Percentiles rank a stretch among this genome's conserved stretches.
These are phyloP conservation scores for Panicum virgatum DNA, from an alignment of 202 grass and related monocot species.

Conservation along the genomic window DNA sequence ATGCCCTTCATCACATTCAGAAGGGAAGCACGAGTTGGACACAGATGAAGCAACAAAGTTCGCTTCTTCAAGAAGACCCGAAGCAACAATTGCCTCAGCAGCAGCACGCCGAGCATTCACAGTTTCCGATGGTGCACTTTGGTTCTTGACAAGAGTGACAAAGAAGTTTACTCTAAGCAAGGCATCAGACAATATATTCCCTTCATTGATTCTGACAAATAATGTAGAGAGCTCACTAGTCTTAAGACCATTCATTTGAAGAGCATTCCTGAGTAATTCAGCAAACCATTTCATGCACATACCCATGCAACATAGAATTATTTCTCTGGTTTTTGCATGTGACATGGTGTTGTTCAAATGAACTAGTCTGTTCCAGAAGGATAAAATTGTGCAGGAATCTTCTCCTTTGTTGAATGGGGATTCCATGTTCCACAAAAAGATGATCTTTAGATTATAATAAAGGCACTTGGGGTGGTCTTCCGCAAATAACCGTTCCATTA, in stretches of 20 bases:
- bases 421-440: slow-evolving; percentile 79
- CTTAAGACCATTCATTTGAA: slow-evolving; percentile 39
- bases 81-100: slow-evolving; percentile 79
- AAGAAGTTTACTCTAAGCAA: slow-evolving; percentile 60
- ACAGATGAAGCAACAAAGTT: slow-evolving; percentile 50
- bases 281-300: slow-evolving; percentile 81
- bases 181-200: slow-evolving; percentile 39
- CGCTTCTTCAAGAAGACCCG: slow-evolving; percentile 73
- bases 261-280: slow-evolving; percentile 46
- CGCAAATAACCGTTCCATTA: slow-evolving; percentile 63
- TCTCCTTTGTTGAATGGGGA: slow-evolving; percentile 50
- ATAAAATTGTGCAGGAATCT: slow-evolving; percentile 50
- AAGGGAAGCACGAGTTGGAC: slow-evolving; percentile 45
- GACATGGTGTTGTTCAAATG: slow-evolving; percentile 65
- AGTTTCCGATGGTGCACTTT: slow-evolving; percentile 73
- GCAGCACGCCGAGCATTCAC: slow-evolving; percentile 74
- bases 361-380: slow-evolving; percentile 83
- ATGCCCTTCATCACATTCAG: slow-evolving; percentile 42
- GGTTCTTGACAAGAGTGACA: slow-evolving; percentile 64
- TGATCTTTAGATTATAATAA: slow-evolving; percentile 81
- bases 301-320: slow-evolving; percentile 86
- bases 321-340: slow-evolving; percentile 78
- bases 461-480: slow-evolving; percentile 92
- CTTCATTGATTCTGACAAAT: slow-evolving; percentile 38
- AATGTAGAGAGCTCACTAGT: slow-evolving; percentile 32